Conservation (phyloP, 2,329 filamentous ascomycete species). For the Seiridium cupressi region DNA sequence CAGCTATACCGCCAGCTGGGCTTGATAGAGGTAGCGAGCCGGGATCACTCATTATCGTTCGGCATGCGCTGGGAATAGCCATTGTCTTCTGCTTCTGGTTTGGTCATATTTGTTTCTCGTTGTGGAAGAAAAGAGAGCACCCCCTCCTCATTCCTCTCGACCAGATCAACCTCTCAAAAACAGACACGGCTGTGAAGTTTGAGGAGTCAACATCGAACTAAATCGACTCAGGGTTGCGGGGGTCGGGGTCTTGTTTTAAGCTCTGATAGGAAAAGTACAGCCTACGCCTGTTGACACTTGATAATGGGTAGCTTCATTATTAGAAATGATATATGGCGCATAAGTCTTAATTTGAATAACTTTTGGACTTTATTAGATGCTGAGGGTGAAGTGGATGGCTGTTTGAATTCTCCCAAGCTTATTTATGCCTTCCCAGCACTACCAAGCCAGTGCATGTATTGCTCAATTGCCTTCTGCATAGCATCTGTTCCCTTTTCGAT, state of each 20-base stretch:
- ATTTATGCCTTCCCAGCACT: conserved; percentile 41
- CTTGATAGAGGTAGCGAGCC: neutral
- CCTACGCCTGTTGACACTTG: no score
- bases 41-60: neutral
- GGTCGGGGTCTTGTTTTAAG: no score
- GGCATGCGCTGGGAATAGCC: conserved; percentile 1
- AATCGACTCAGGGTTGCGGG: no score
- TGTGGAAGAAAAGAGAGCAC: neutral
- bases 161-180: neutral
- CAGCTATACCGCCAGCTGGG: conserved; percentile 15
- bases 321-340: no score
- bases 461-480: conserved; percentile 48
- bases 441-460: conserved; percentile 43
- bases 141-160: neutral
- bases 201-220: no score
- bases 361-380: no score
- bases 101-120: neutral
- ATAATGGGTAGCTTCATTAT: no score
- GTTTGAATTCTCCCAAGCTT: neutral
- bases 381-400: no score
- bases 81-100: neutral
- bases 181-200: no score
- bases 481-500: conserved; percentile 44
- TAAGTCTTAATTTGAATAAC: no score
- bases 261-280: no score